These are phyloP conservation scores for Juncus inflexus DNA, from an alignment of 176 grass and related monocot genomes.

Conservation along the genomic window DNA sequence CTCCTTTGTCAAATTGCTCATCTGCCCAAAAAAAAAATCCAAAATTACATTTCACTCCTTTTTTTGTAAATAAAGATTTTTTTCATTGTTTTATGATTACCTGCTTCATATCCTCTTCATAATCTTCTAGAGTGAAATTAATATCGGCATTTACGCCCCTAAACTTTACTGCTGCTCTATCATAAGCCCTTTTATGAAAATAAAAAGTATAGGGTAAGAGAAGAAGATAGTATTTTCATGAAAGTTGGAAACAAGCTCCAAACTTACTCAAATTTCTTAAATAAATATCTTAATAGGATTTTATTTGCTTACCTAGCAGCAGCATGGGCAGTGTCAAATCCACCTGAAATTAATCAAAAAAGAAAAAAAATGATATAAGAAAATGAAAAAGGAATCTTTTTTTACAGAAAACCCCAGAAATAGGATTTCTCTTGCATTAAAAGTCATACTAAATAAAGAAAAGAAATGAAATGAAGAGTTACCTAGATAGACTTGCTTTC, in stretches of 20 bases:
- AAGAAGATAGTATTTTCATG: conserved; percentile 5
- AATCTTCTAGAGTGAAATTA: conserved; percentile 90
- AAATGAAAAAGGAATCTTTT: conserved; percentile 11
- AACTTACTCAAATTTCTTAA: neutral
- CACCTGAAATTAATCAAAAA: conserved; percentile 44
- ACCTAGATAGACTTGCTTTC: conserved; percentile 99
- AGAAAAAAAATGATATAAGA: neutral
- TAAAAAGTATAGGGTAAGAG: neutral
- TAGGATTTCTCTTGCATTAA: conserved; percentile 1
- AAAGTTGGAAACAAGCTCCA: neutral
- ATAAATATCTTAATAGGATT: neutral
- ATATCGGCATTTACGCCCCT: conserved; percentile 89
- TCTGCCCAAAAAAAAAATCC: conserved; percentile 29
- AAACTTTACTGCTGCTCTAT: conserved; percentile 96
- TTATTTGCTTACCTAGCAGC: conserved; percentile 63
- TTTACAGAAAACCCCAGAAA: conserved; percentile 20
- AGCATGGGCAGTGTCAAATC: conserved; percentile 98
- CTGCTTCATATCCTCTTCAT: conserved; percentile 94
- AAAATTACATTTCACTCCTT: conserved; percentile 2
- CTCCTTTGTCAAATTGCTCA: conserved; percentile 91
- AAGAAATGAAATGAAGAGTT: conserved; percentile 43
- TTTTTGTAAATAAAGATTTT: neutral
- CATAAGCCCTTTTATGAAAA: conserved; percentile 58
- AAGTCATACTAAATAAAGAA: conserved; percentile 33
- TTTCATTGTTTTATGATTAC: conserved; percentile 8